Percentiles rank a stretch among this genome's conserved stretches.
These are phyloP conservation scores for Calocybe gambosa DNA, from an alignment of 1,284 basidiomycete species.

Conservation along the genomic window DNA sequence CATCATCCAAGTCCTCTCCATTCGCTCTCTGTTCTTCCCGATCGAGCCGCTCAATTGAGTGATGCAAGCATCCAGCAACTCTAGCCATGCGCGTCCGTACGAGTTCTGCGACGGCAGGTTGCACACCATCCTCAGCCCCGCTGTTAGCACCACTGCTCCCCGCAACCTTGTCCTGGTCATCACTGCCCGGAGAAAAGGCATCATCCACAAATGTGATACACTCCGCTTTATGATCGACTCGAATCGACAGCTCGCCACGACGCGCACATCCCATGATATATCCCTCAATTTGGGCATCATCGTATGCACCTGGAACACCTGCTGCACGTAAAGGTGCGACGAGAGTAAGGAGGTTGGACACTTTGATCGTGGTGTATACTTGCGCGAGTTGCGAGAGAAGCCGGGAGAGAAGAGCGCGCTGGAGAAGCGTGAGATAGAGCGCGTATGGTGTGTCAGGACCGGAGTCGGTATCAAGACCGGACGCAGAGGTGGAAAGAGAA, in stretches of 20 bases:
- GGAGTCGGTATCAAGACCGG: neutral
- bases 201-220: constrained; percentile 87
- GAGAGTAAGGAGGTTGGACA: constrained; percentile 71
- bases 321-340: constrained; percentile 67
- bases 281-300: constrained; percentile 77
- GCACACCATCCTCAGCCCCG: constrained; percentile 42
- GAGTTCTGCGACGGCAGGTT: constrained; percentile 65
- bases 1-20: constrained; percentile 36
- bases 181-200: constrained; percentile 42
- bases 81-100: constrained; percentile 72
- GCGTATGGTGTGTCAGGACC: constrained; percentile 48
- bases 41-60: constrained; percentile 54
- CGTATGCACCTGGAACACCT: constrained; percentile 49
- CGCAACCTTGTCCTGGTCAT: constrained; percentile 28
- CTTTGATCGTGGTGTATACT: constrained; percentile 88
- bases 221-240: constrained; percentile 86
- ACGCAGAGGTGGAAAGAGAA: constrained; percentile 41
- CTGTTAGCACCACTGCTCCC: neutral
- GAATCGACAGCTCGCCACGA: constrained; percentile 83
- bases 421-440: constrained; percentile 86
- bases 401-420: constrained; percentile 88
- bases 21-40: constrained; percentile 26
- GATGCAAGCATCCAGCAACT: constrained; percentile 71
- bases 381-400: constrained; percentile 93
- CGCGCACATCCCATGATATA: constrained; percentile 92